Percentiles rank a stretch among this genome's conserved stretches.
phyloP scores from a whole-genome alignment of 306 rosid genomes.

The Oemleria cerasiformis region DNA sequence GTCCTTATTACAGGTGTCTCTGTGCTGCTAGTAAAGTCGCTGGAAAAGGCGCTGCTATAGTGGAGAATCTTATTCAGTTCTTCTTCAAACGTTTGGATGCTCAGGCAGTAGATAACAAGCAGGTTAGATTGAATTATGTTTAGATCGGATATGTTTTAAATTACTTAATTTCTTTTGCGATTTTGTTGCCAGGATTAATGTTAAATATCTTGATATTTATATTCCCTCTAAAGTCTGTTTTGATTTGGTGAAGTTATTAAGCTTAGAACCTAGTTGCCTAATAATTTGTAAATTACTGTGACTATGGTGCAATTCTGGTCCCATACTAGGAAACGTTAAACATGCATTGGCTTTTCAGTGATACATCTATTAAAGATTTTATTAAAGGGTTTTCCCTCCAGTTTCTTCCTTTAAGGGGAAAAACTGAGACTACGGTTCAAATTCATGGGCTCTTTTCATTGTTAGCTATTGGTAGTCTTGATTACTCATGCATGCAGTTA shows the following conservation, averaged over 20 bases:
- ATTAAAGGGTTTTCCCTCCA: not conserved
- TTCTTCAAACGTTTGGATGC: slow-evolving; percentile 81
- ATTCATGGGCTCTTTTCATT: not conserved
- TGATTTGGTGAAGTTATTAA: not conserved
- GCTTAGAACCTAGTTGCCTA: not conserved
- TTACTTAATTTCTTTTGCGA: not conserved
- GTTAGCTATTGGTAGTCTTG: not conserved
- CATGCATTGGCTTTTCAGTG: not conserved
- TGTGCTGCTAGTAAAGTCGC: slow-evolving; percentile 80
- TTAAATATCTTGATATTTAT: not conserved
- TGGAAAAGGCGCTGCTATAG: slow-evolving; percentile 73
- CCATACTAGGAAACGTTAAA: not conserved
- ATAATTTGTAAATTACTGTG: not conserved
- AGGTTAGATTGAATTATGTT: slow-evolving; percentile 46
- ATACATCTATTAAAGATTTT: not conserved
- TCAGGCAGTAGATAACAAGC: slow-evolving; percentile 67
- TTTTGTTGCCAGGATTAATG: not conserved
- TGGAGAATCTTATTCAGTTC: slow-evolving; percentile 77
- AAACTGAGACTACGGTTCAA: not conserved
- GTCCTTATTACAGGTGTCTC: slow-evolving; percentile 63
- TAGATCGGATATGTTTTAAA: not conserved
- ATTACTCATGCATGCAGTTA: not conserved
- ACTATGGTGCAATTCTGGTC: not conserved
- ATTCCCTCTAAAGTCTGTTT: not conserved
- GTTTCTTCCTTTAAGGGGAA: not conserved